Evolutionary conservation across 768 basidiomycete species (phyloP), one percentile per base, ranked within the genome.

Genomic region (Clitopilus hobsonii): DNA sequence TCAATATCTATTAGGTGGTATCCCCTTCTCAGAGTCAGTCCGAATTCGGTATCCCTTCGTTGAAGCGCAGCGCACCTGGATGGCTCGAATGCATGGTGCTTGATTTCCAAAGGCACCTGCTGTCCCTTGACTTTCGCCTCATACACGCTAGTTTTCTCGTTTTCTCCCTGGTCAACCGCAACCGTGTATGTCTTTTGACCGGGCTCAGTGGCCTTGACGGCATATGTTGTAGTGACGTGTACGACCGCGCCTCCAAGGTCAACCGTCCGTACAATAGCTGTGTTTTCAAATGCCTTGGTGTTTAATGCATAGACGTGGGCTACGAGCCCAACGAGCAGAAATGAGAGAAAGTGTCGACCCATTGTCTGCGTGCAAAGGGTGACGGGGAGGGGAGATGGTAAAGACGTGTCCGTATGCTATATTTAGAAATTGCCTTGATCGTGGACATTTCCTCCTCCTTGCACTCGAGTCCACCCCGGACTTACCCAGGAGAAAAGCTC

Each of bases 241-340:
- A 93, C 88, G 22, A 92, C 79, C 18, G 94, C 80, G 51, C 95
- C 95, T 29, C 89, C 93, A 22, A 97, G 88, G 63, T 97, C 95
- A 56, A 94, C 77, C 5, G 89, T 86, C 63, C 93, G 88, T 27
- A 94, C 90, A 57, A 98, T 80, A 58, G 88, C 91, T 20, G 89
- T 91, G 62, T 94, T 94, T 80, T 92, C 91, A 71, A 92, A 92
- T 1, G 85, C 79, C 62, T 75, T 74, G 58, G 70, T 66, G 16
- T 68, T 64, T 41, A 64, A 67, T 51, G 69, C 67, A 3, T 75
- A 74, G 27, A 73, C 69, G 27, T 71, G 66, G 23, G 74, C 65
- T 24, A 75, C 67, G 32, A 73, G 68, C 51, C 71, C 65, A 13
- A 83, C 64, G 8, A 81, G 62, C 49, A 83, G 67, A 61, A 83